These are phyloP conservation scores for Fusarium nygamai DNA, from an alignment of 2,329 filamentous ascomycete genomes.

Conservation along the genomic window DNA sequence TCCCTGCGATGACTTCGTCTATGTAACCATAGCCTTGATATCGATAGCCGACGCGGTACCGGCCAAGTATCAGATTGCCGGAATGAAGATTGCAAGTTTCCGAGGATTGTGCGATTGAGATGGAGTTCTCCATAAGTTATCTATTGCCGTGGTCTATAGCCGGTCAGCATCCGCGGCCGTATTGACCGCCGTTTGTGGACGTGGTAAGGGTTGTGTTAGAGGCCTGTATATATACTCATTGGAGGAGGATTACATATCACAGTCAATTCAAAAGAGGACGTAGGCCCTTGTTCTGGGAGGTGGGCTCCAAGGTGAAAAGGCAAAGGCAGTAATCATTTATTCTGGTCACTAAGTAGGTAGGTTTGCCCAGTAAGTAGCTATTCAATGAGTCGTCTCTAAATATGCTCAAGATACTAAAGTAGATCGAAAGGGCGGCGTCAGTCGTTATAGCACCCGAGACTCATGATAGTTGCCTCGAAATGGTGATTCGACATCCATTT, in stretches of 20 bases:
- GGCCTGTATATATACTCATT: background rate
- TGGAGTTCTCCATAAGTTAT: too few species aligned
- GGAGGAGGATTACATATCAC: background rate
- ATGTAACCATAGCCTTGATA: background rate
- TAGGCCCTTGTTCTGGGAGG: too few species aligned
- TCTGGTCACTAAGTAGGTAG: background rate
- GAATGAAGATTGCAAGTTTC: background rate
- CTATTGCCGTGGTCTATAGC: background rate
- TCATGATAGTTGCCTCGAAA: background rate
- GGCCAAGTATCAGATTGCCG: background rate
- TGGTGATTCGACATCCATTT: fast-evolving
- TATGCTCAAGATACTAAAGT: too few species aligned
- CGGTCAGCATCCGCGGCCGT: background rate
- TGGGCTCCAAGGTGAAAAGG: background rate
- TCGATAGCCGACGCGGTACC: background rate
- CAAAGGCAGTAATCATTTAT: background rate
- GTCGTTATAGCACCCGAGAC: fast-evolving
- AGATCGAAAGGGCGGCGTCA: background rate
- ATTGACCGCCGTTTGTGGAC: background rate
- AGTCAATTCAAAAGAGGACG: too few species aligned
- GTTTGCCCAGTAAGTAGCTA: too few species aligned
- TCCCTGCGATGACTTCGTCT: background rate
- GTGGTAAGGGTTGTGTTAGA: background rate
- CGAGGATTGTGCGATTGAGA: background rate
- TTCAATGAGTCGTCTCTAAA: background rate